Conservation (phyloP, 2,329 filamentous ascomycete species). For the Davidsoniella eucalypti region DNA sequence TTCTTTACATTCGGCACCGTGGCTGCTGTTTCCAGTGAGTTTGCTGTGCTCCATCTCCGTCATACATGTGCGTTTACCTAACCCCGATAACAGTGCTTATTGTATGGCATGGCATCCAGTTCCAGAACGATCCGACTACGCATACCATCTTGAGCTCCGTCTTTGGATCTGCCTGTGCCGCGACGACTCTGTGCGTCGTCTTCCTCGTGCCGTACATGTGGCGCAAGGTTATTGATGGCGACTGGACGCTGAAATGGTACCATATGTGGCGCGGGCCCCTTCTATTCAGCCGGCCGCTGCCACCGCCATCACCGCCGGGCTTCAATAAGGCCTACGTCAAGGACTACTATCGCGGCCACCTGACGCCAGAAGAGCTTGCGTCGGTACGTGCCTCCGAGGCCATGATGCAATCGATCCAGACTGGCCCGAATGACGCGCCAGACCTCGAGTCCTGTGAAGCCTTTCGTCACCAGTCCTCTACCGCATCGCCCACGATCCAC, state of each 20-base stretch:
- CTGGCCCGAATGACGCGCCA: background rate
- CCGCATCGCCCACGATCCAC: constrained; percentile 7
- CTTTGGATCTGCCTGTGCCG: constrained; percentile 28
- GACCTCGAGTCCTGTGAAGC: constrained; percentile 17
- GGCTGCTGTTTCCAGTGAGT: constrained; percentile 21
- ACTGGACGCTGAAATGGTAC: constrained; percentile 34
- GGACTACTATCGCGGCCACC: constrained; percentile 33
- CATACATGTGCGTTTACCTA: background rate
- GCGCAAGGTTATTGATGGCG: constrained; percentile 31
- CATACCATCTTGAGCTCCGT: constrained; percentile 17
- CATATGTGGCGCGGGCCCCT: constrained; percentile 31
- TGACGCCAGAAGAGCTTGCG: constrained; percentile 29
- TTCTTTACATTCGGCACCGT: constrained; percentile 24
- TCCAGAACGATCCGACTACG: constrained; percentile 15
- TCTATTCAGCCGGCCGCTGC: constrained; percentile 24
- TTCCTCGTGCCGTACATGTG: constrained; percentile 39
- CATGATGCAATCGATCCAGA: constrained; percentile 21
- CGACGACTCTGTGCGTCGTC: constrained; percentile 25
- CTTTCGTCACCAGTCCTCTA: constrained; percentile 19
- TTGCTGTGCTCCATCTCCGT: too few relatives aligned
- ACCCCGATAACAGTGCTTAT: constrained; percentile 31
- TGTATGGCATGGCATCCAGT: constrained; percentile 26
- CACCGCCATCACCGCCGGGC: constrained; percentile 22
- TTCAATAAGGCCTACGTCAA: constrained; percentile 28
- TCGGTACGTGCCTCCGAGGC: constrained; percentile 21